Percentiles rank a stretch among this genome's conserved stretches.
Evolutionary conservation across 2,329 filamentous ascomycete species (phyloP).

Genomic region (Aspergillus awamori): DNA sequence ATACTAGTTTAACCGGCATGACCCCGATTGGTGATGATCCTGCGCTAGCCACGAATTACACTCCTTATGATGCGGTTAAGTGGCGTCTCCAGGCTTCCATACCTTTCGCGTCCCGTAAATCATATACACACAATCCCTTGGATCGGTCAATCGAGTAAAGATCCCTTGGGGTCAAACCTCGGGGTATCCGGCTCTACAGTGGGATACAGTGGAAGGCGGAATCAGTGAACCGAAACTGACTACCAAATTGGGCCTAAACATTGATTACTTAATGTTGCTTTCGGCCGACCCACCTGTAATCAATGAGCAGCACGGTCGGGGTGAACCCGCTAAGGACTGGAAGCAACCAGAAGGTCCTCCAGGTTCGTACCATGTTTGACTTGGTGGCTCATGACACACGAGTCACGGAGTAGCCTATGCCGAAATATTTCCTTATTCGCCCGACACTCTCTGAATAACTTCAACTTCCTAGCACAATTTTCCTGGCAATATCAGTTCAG

Average conservation of each 20-base stretch:
- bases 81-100: background rate
- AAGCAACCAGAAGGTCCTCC: slow-evolving; percentile 15
- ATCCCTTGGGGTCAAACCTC: background rate
- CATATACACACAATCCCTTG: background rate
- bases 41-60: background rate
- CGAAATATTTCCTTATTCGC: too few relatives aligned
- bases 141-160: background rate
- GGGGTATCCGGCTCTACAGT: background rate
- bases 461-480: background rate
- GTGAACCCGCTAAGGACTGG: background rate
- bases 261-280: background rate
- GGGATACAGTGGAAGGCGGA: background rate
- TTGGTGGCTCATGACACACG: background rate
- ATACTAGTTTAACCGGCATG: background rate
- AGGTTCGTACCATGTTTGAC: background rate
- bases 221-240: background rate
- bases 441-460: too few relatives aligned
- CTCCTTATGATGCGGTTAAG: background rate
- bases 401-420: background rate
- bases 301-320: background rate
- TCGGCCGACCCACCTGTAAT: background rate
- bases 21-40: background rate
- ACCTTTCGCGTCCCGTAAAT: background rate
- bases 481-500: background rate
- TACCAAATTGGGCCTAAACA: background rate